Conservation (phyloP, 2,329 filamentous ascomycete species). For the Phaeoacremonium minimum region DNA sequence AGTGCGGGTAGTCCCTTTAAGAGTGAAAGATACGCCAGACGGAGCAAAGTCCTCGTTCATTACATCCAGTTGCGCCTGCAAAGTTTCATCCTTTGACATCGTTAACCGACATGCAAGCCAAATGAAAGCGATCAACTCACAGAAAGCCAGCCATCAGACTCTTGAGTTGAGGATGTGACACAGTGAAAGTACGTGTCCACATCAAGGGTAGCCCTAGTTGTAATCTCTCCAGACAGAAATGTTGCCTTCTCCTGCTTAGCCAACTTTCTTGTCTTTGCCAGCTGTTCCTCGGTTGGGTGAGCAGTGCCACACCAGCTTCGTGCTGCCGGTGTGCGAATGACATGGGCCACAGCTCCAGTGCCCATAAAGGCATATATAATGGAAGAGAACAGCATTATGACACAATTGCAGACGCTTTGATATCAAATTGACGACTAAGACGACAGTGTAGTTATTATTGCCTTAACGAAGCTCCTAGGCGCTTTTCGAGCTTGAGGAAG, state of each 20-base stretch:
- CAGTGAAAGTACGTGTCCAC: conserved; percentile 28
- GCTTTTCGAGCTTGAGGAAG: no score
- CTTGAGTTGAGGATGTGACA: conserved; percentile 17
- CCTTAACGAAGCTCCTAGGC: no score
- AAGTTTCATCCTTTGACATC: conserved; percentile 28
- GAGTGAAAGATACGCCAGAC: conserved; percentile 38
- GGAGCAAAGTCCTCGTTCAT: conserved; percentile 40
- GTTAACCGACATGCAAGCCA: conserved; percentile 1
- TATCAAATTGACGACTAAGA: no score
- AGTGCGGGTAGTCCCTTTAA: conserved; percentile 30
- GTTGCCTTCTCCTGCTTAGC: conserved; percentile 14
- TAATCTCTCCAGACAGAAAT: conserved; percentile 11
- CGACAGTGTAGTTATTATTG: no score
- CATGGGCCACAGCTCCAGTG: no score
- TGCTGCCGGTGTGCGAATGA: no score
- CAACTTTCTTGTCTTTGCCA: conserved; percentile 14
- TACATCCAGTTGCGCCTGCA: conserved; percentile 35
- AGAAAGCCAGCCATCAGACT: conserved; percentile 28
- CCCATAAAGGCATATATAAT: no score
- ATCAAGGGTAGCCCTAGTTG: conserved; percentile 16
- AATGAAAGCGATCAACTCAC: conserved; percentile 15
- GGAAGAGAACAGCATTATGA: no score
- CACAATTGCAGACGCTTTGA: no score
- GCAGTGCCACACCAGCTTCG: conserved; percentile 23
- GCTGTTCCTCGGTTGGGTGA: conserved; percentile 16